Conservation (phyloP, 257 asterid genomes). For the Solanum okadae region DNA sequence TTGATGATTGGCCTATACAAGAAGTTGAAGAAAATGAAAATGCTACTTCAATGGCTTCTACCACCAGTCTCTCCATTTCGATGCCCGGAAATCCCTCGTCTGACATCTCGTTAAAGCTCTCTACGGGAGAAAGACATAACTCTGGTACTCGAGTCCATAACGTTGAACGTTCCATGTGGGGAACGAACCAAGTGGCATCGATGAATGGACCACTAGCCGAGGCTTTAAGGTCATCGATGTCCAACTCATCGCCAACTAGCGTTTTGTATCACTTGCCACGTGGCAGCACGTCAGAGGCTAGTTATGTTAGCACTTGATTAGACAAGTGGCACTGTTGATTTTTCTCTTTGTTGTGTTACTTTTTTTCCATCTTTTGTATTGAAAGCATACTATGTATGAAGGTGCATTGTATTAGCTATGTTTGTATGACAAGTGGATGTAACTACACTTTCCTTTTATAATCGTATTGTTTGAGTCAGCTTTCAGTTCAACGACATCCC, state of each 20-base stretch:
- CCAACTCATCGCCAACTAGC: slow-evolving; percentile 67
- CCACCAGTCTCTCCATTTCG: slow-evolving; percentile 56
- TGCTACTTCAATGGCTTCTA: slow-evolving; percentile 11
- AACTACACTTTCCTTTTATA: neutral
- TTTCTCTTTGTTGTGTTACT: neutral
- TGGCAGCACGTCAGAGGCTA: slow-evolving; percentile 20
- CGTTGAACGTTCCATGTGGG: slow-evolving; percentile 31
- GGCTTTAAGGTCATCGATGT: slow-evolving; percentile 62
- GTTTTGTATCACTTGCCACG: slow-evolving; percentile 45
- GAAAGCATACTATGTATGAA: neutral
- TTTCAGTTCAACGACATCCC: neutral
- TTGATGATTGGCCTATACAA: slow-evolving; percentile 77
- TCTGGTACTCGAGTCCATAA: slow-evolving; percentile 1
- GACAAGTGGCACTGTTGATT: neutral
- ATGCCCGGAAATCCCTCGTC: slow-evolving; percentile 43
- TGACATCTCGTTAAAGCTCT: slow-evolving; percentile 68
- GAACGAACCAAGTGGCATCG: slow-evolving; percentile 26
- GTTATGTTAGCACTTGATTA: slow-evolving; percentile 31
- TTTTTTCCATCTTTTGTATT: neutral
- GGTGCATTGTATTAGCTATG: neutral
- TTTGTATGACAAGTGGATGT: neutral
- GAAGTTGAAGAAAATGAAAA: slow-evolving; percentile 32
- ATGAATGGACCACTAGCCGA: slow-evolving; percentile 90
- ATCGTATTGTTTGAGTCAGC: accelerated
- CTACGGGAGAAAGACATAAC: slow-evolving; percentile 40